These are phyloP conservation scores for Botrytis deweyae DNA, from an alignment of 2,329 filamentous ascomycete species.

Conservation along the genomic window DNA sequence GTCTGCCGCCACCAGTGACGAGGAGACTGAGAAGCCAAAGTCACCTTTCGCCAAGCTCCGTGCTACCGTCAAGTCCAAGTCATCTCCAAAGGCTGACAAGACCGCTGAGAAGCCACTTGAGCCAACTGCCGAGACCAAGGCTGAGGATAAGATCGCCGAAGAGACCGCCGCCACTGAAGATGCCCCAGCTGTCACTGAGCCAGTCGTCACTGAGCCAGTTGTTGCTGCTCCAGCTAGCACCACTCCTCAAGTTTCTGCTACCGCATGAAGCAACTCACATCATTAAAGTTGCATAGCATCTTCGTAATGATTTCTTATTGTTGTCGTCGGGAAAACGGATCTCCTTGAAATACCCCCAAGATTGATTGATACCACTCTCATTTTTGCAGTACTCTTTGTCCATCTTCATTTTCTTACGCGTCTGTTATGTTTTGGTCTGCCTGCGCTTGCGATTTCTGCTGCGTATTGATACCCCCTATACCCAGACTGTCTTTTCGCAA, in stretches of 20 bases:
- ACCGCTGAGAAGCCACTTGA: conserved; percentile 41
- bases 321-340: conserved; percentile 38
- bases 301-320: conserved; percentile 29
- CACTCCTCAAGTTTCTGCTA: conserved; percentile 37
- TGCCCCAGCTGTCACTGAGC: conserved; percentile 31
- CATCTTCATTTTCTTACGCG: conserved; percentile 20
- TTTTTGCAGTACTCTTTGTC: conserved; percentile 39
- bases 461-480: conserved; percentile 44
- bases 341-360: conserved; percentile 42
- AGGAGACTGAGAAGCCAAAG: conserved; percentile 44
- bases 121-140: conserved; percentile 34
- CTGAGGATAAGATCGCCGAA: conserved; percentile 26
- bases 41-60: conserved; percentile 41
- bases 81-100: conserved; percentile 48
- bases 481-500: conserved; percentile 42
- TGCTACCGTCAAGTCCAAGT: conserved; percentile 40
- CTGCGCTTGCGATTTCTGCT: conserved; percentile 35
- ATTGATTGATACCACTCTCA: conserved; percentile 42
- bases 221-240: conserved; percentile 31
- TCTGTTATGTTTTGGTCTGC: conserved; percentile 33
- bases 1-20: conserved; percentile 42
- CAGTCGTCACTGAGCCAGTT: conserved; percentile 28
- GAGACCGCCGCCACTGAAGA: conserved; percentile 37
- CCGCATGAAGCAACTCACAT: conserved; percentile 33
- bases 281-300: conserved; percentile 20